Conservation (phyloP, 208 protist species). For the Giardia muris region DNA sequence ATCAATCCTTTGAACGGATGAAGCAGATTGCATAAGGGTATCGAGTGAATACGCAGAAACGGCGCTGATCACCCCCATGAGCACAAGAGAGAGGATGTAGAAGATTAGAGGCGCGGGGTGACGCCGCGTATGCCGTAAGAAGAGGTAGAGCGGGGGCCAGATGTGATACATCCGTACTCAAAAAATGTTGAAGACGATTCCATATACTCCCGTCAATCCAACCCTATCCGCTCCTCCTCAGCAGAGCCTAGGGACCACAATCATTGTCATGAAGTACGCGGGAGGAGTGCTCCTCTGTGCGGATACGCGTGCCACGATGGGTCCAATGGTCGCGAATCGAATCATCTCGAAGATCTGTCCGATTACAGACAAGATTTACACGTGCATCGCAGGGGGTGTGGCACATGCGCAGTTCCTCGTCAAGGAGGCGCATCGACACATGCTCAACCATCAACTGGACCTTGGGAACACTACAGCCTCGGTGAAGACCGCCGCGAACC, state of each 20-base stretch:
- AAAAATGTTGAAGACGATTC: slow-evolving; percentile 4
- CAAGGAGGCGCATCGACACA: neutral
- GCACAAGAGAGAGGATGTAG: neutral
- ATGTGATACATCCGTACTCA: neutral
- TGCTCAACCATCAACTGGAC: neutral
- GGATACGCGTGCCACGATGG: neutral
- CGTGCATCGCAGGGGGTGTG: neutral
- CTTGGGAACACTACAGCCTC: neutral
- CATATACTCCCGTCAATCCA: neutral
- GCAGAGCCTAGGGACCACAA: neutral
- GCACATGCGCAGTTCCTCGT: neutral
- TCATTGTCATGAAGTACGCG: neutral
- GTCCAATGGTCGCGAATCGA: neutral
- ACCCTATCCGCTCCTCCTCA: neutral
- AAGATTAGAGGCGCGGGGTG: neutral
- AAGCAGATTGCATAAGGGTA: neutral
- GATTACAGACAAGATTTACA: neutral
- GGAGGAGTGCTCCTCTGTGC: neutral
- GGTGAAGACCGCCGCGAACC: neutral
- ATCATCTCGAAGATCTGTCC: neutral
- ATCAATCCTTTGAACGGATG: neutral
- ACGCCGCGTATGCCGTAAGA: neutral
- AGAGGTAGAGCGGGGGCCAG: neutral
- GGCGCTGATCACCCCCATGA: neutral
- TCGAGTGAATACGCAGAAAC: neutral